Base-by-base conservation (phyloP, 176 grass and related monocot genomes). In the Zea luxurians region DNA sequence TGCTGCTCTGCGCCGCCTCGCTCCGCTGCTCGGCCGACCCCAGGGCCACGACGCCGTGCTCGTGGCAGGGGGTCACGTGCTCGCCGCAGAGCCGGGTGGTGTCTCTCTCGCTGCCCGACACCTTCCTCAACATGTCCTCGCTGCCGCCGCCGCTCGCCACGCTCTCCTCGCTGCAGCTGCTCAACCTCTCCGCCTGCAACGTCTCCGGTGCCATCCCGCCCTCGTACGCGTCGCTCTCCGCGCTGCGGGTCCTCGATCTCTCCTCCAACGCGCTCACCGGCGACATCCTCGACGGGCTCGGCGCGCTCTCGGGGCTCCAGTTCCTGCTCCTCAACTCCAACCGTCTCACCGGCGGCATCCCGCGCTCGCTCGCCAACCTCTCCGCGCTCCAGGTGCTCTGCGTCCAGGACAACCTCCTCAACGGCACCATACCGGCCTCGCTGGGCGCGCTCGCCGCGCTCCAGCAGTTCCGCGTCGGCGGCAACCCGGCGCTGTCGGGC, bases 321-420 rank as follows among this genome's bases (percentile, higher is more conserved):
- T 27, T 27, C 27, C 27, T 27, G 27, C 27, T 27, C 27, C 27
- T 27, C 27, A 27, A 27, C 27, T 27, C 27, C 27, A 27, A 27
- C 27, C 27, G 27, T 27, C 27, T 27, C 27, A 27, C 27, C 27
- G 27, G 27, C 27, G 27, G 27, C 27, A 27, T 27, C 27, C 96
- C 95, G 10, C 59, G 87, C 37, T 73, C 91, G 5, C 74, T 98
- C 68, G 85, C 95, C 40, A 92, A 81, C 66, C 89, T 98, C 66
- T 71, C 87, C 61, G 74, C 74, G 15, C 95, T 98, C 71, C 89
- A 94, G 74, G 89, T 94, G 61, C 91, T 98, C 89, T 94, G 95
- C 63, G 66, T 98, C 80, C 95, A 98, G 78, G 95, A 98, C 85
- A 98, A 98, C 83, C 77, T 89, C 53, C 86, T 97, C 59, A 94